Percentiles rank a stretch among this genome's conserved stretches.
These are phyloP conservation scores for Torulaspora gathmanii DNA, from an alignment of 805 yeast genomes.

Conservation along the genomic window DNA sequence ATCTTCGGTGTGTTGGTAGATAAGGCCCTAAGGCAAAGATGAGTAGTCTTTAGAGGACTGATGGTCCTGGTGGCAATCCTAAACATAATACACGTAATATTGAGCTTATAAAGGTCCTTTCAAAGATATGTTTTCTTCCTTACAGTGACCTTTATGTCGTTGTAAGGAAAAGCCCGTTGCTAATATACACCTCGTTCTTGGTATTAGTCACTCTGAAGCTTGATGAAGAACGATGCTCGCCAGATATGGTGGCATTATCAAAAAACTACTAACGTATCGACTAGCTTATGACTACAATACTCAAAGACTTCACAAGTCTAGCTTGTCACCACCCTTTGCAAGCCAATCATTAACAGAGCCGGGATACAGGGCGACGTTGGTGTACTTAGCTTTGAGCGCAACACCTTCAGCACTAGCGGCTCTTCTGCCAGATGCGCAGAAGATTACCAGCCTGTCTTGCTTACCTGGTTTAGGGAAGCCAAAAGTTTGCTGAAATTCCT, in stretches of 20 bases:
- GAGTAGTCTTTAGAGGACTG: conserved; percentile 2
- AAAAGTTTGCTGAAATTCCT: conserved; percentile 66
- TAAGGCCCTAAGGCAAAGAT: conserved; percentile 13
- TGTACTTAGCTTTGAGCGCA: conserved; percentile 78
- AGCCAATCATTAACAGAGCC: conserved; percentile 87
- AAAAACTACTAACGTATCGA: background rate
- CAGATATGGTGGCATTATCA: too few species aligned
- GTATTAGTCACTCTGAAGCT: background rate
- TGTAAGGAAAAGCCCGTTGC: background rate
- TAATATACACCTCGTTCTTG: background rate
- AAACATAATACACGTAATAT: background rate
- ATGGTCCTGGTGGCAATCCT: conserved; percentile 2
- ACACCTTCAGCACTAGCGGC: conserved; percentile 76
- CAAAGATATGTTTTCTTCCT: background rate
- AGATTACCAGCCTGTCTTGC: conserved; percentile 65
- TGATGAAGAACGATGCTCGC: too few species aligned
- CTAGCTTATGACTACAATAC: background rate
- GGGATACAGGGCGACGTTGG: conserved; percentile 65
- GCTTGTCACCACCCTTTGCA: conserved; percentile 26
- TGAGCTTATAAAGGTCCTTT: too few species aligned
- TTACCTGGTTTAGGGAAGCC: conserved; percentile 68
- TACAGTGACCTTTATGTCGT: background rate
- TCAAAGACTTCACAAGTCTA: conserved; percentile 11
- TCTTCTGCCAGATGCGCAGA: conserved; percentile 85
- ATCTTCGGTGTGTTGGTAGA: conserved; percentile 39